Base-by-base conservation (phyloP, 1,139 yeast species). In the Kurtzmaniella natalensis region DNA sequence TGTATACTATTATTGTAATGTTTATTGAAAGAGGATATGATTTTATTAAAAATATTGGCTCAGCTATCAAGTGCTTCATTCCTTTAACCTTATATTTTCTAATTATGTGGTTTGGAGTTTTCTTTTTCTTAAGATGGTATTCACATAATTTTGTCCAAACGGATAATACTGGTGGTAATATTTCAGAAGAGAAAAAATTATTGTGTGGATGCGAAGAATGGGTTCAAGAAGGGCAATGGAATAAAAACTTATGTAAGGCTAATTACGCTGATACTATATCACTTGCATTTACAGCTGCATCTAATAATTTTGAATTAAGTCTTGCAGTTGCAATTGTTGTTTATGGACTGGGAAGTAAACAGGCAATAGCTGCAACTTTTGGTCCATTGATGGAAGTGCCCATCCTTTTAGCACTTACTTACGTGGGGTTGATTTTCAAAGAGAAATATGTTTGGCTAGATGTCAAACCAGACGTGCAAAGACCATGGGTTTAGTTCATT, bases 331-430 rank as follows among this genome's bases (percentile, higher is more conserved):
- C 80, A 2, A 70, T 72, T 10, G 65, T 79, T 0, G 45, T 72
- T 6, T 76, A 70, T 53, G 82, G 82, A 2, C 55, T 64, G 18
- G 72, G 71, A 4, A 68, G 77, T 41, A 61, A 70, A 36, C 71
- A 76, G 46, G 73, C 81, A 2, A 62, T 76, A 32, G 81, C 82
- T 3, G 75, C 81, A 2, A 74, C 80, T 0, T 72, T 74, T 48
- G 82, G 81, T 1, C 81, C 82, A 2, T 55, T 76, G 26, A 50
- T 75, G 18, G 81, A 76, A 44, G 76, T 75, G 5, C 81, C 81
- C 2, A 65, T 76, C 3, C 53, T 76, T 31, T 50, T 76, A 37
- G 34, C 57, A 1, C 48, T 76, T 24, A 64, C 73, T 9, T 59
- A 67, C 42, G 60, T 70, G 5, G 66, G 74, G 7, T 59, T 56